A percentile compares a stretch with the other conserved stretches of the same genome.
phyloP scores from a whole-genome alignment of 2,329 filamentous ascomycete species.

The Mycosphaerella sp. region DNA sequence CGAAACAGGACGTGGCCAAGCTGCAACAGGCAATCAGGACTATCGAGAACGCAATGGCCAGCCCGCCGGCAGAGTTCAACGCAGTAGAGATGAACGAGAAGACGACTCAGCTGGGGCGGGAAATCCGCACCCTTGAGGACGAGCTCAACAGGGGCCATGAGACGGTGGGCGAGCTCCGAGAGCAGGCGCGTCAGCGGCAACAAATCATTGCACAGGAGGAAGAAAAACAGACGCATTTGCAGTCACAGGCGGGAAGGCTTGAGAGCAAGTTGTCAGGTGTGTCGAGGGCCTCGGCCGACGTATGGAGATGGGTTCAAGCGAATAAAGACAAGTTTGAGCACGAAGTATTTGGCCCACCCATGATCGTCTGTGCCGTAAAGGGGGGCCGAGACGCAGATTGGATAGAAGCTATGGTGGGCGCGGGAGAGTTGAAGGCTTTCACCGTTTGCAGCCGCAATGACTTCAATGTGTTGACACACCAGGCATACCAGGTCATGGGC shows the following conservation, averaged over 20 bases:
- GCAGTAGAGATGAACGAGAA: constrained; percentile 62
- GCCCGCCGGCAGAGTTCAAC: constrained; percentile 63
- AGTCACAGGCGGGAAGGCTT: constrained; percentile 70
- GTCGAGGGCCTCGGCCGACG: constrained; percentile 59
- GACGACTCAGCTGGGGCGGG: constrained; percentile 54
- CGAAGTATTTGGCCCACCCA: constrained; percentile 71
- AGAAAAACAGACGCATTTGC: constrained; percentile 52
- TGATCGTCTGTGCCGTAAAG: constrained; percentile 72
- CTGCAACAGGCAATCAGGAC: constrained; percentile 49
- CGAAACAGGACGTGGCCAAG: constrained; percentile 27
- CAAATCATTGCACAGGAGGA: constrained; percentile 39
- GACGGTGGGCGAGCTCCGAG: constrained; percentile 28
- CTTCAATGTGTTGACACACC: constrained; percentile 62
- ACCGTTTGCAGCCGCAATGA: constrained; percentile 71
- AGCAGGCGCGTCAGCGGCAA: constrained; percentile 35
- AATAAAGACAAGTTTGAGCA: constrained; percentile 65
- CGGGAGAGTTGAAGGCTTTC: constrained; percentile 54
- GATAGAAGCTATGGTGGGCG: constrained; percentile 53
- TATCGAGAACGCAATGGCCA: constrained; percentile 57
- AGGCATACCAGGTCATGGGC: constrained; percentile 57
- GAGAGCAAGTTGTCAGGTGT: constrained; percentile 56
- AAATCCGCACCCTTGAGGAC: constrained; percentile 42
- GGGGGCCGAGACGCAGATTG: constrained; percentile 59
- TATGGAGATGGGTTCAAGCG: constrained; percentile 75
- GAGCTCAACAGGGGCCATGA: constrained; percentile 40